Evolutionary conservation across 169 alveolate species (phyloP).

Genomic region (Eimeria acervulina): DNA sequence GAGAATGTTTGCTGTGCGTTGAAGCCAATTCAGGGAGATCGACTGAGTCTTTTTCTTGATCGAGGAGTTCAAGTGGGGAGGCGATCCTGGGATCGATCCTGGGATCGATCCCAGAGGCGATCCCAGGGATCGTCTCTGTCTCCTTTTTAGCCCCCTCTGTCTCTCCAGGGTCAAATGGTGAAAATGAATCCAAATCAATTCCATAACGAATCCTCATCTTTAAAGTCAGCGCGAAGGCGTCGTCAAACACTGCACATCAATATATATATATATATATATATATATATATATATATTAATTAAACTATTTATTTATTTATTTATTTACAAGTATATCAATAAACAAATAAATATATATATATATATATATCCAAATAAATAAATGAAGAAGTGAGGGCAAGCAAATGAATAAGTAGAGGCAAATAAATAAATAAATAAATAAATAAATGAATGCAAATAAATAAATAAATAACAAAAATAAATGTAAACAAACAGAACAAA

Average conservation of each 20-base stretch:
- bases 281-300: not conserved
- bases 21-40: not conserved
- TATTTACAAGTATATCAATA: not conserved
- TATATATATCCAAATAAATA: too few species aligned
- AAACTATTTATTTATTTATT: not conserved
- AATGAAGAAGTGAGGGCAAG: not conserved
- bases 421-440: too few species aligned
- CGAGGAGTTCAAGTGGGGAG: not conserved
- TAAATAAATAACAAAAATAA: too few species aligned
- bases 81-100: not conserved
- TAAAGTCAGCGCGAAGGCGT: constrained; percentile 19
- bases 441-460: too few species aligned
- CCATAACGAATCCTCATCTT: constrained; percentile 62
- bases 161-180: constrained; percentile 2
- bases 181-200: constrained; percentile 40
- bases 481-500: too few species aligned
- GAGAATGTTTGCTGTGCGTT: not conserved
- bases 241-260: constrained; percentile 52
- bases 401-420: too few species aligned
- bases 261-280: not conserved
- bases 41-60: not conserved
- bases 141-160: not conserved
- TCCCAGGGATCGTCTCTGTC: not conserved
- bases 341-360: too few species aligned
- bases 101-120: not conserved